These are phyloP conservation scores for Neurospora sp. DNA, from an alignment of 495 filamentous ascomycete species.

Conservation along the genomic window DNA sequence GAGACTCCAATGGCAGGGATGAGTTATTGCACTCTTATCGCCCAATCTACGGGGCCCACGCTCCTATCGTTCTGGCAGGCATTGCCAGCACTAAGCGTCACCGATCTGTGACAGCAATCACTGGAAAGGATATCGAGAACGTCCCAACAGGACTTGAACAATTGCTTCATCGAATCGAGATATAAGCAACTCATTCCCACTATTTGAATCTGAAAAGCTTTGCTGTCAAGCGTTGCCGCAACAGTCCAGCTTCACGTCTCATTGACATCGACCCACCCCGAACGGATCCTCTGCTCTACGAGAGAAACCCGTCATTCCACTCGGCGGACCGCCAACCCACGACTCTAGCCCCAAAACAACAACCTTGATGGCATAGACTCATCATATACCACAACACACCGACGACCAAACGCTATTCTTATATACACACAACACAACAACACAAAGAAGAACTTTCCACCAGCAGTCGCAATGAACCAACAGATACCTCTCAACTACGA, in stretches of 20 bases:
- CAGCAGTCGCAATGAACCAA: conserved; percentile 27
- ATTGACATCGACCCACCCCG: not conserved
- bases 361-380: not conserved
- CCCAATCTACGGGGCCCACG: not conserved
- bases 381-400: not conserved
- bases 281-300: not conserved
- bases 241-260: not conserved
- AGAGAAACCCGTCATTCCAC: not conserved
- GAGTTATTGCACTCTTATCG: not conserved
- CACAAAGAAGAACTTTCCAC: not conserved
- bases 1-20: not conserved
- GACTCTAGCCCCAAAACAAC: not conserved
- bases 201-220: not conserved
- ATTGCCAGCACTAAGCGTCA: not conserved
- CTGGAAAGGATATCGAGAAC: not conserved
- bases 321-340: not conserved
- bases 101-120: not conserved
- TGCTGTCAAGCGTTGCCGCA: not conserved
- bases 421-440: not conserved
- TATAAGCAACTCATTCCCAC: not conserved
- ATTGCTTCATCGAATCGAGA: not conserved
- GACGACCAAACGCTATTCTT: not conserved
- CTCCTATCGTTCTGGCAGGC: not conserved
- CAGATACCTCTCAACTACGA: conserved; percentile 62
- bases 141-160: not conserved